Base-by-base conservation (phyloP, 148 eudicot species). In the Camellia lanceoleosa region DNA sequence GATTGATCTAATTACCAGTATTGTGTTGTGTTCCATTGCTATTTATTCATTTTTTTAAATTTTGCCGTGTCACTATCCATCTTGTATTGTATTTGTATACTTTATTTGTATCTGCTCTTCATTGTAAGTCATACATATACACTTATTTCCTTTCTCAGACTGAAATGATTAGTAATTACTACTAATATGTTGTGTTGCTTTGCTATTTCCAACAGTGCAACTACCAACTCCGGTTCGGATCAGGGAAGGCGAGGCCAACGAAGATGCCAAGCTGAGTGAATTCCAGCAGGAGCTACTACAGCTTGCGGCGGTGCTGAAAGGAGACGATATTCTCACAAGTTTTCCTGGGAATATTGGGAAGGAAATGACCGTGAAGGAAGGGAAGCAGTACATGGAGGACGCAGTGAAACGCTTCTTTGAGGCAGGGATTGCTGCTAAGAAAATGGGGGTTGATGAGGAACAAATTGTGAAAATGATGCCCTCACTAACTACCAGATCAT, bases 391-490 rank as follows among this genome's bases (percentile, higher is more conserved):
- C 84, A 92, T 94, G 97, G 89, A 86, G 61, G 88, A 84, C 18
- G 98, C 97, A 4, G 91, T 91, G 2, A 88, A 84, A 11, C 82
- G 90, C 59, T 94, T 89, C 82, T 83, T 94, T 0, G 91, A 89
- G 79, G 97, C 94, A 13, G 94, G 90, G 0, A 68, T 83, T 49
- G 89, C 87, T 67, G 98, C 98, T 52, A 89, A 86, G 83, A 87
- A 64, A 83, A 83, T 94, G 91, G 97, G 94, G 0, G 97, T 85
- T 1, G 81, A 87, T 64, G 87, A 68, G 0, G 88, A 94, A 30
- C 94, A 92, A 71, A 91, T 92, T 58, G 92, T 93, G 68, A 85
- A 87, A 79, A 93, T 93, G 97, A 89, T 91, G 82, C 97, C 95
- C 20, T 93, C 97, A 2, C 96, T 93, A 7, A 88, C 88, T 47